Conservation (phyloP, 441 rosid genomes). For the Breynia disticha region DNA sequence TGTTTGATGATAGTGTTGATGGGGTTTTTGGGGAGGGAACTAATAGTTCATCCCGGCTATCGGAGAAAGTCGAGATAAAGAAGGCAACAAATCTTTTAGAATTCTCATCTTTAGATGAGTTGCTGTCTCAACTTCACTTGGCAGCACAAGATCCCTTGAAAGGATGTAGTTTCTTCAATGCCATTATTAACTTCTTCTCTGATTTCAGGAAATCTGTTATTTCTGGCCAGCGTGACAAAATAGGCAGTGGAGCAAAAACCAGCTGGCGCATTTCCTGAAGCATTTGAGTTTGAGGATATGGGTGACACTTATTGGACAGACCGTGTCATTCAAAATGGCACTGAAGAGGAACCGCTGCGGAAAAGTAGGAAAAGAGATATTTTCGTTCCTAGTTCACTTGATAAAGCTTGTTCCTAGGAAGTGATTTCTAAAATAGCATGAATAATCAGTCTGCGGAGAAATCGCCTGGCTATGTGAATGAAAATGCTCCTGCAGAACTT, state of each 20-base stretch:
- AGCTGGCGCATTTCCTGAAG: constrained; percentile 36
- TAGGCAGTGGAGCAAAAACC: constrained; percentile 43
- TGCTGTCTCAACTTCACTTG: constrained; percentile 53
- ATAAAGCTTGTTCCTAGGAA: constrained; percentile 23
- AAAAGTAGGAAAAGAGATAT: constrained; percentile 34
- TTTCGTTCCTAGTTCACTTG: constrained; percentile 39
- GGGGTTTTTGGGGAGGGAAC: constrained; percentile 28
- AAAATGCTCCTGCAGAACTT: constrained; percentile 82
- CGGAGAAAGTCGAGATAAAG: constrained; percentile 32
- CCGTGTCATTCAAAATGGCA: constrained; percentile 75
- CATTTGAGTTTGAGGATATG: constrained; percentile 92
- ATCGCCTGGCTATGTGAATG: constrained; percentile 44
- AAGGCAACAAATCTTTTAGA: constrained; percentile 27
- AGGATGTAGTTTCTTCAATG: constrained; percentile 34
- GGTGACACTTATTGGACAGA: constrained; percentile 95
- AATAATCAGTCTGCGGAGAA: constrained; percentile 29
- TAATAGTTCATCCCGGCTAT: constrained; percentile 23
- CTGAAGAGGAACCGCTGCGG: constrained; percentile 48
- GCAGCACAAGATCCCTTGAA: constrained; percentile 58
- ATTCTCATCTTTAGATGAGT: constrained; percentile 44
- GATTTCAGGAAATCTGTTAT: constrained; percentile 53
- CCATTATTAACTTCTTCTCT: constrained; percentile 54
- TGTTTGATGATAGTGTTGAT: constrained; percentile 23
- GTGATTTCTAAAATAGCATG: background rate
- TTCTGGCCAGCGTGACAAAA: constrained; percentile 33